Evolutionary conservation across 495 filamentous ascomycete species (phyloP).

Genomic region (Aspergillus olivimuriae): DNA sequence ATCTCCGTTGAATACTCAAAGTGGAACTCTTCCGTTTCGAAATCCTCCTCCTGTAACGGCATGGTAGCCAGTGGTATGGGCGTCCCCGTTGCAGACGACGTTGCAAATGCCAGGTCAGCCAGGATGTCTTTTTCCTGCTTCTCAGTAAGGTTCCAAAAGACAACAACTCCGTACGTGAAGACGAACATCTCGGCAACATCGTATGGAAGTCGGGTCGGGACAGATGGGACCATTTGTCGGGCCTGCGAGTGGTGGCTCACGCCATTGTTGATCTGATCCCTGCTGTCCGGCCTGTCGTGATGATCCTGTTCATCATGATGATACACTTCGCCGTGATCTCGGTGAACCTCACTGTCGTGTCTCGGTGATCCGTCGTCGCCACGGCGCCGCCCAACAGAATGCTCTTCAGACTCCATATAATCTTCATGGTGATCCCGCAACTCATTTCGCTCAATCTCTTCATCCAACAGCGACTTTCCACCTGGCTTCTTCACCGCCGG

Average conservation of each 20-base stretch:
- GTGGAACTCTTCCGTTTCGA: slow-evolving; percentile 98
- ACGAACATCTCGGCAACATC: slow-evolving; percentile 97
- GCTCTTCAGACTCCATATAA: slow-evolving; percentile 56
- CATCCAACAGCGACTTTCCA: slow-evolving; percentile 85
- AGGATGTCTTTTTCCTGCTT: slow-evolving; percentile 94
- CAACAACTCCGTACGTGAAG: slow-evolving; percentile 94
- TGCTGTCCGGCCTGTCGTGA: background rate
- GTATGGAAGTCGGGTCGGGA: slow-evolving; percentile 47
- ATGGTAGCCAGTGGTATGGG: slow-evolving; percentile 59
- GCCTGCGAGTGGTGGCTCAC: background rate
- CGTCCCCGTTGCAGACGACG: slow-evolving; percentile 42
- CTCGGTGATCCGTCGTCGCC: slow-evolving; percentile 16
- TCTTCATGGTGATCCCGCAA: slow-evolving; percentile 83
- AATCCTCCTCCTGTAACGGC: slow-evolving; percentile 74
- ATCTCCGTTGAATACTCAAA: slow-evolving; percentile 90
- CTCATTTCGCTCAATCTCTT: slow-evolving; percentile 95
- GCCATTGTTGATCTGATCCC: background rate
- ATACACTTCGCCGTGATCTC: background rate
- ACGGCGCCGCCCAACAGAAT: slow-evolving; percentile 23
- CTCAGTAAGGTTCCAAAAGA: slow-evolving; percentile 98
- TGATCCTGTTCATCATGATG: slow-evolving; percentile 1
- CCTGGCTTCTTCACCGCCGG: slow-evolving; percentile 88
- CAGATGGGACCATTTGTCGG: no score
- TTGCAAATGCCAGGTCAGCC: slow-evolving; percentile 89
- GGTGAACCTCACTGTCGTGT: slow-evolving; percentile 1